These are phyloP conservation scores for Exophiala aquamarina DNA, from an alignment of 2,329 filamentous ascomycete genomes.

Conservation along the genomic window DNA sequence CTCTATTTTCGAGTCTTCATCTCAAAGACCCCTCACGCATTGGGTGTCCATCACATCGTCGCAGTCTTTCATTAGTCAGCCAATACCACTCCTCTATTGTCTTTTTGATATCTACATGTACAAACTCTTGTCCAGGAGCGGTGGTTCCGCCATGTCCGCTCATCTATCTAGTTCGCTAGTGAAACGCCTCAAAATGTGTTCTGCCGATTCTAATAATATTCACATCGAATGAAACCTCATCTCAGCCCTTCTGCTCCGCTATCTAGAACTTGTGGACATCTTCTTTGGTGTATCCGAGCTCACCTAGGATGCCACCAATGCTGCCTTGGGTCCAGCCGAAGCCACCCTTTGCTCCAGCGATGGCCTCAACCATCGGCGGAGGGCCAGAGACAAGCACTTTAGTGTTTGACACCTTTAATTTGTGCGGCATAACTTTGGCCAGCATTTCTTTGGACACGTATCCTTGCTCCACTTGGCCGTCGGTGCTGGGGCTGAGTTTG, in stretches of 20 bases:
- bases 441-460: slow-evolving; percentile 60
- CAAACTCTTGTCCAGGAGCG: no score
- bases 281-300: slow-evolving; percentile 58
- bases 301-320: slow-evolving; percentile 52
- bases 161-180: no score
- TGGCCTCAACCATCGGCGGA: slow-evolving; percentile 62
- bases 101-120: no score
- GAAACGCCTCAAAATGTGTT: background rate
- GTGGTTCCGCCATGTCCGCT: no score
- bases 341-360: slow-evolving; percentile 48
- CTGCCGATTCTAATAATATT: slow-evolving; percentile 16
- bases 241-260: background rate
- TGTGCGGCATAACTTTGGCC: slow-evolving; percentile 46
- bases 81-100: no score
- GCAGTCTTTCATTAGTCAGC: no score
- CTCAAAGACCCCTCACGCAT: no score
- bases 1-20: no score
- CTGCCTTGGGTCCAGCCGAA: slow-evolving; percentile 35
- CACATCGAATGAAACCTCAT: slow-evolving; percentile 12
- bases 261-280: slow-evolving; percentile 60
- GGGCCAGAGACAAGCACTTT: slow-evolving; percentile 72
- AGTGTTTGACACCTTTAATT: slow-evolving; percentile 26
- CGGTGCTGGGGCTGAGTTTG: slow-evolving; percentile 35
- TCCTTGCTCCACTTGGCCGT: slow-evolving; percentile 51
- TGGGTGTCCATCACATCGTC: no score